Percentiles rank a stretch among this genome's conserved stretches.
Conservation (phyloP, 2,329 filamentous ascomycete species). For the Lachnellula hyalina region DNA sequence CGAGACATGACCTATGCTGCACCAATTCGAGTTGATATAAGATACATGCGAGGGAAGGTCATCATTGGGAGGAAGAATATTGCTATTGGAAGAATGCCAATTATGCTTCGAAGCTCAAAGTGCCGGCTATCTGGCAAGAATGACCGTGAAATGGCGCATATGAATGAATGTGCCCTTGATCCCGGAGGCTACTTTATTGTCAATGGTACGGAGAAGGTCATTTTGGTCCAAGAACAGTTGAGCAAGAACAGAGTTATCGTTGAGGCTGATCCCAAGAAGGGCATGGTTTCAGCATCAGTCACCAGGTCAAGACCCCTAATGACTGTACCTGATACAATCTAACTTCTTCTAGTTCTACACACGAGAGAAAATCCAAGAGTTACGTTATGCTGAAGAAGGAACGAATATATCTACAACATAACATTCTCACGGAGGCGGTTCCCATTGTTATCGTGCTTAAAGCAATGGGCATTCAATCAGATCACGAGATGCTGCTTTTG, state of each 20-base stretch:
- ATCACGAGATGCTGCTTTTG: constrained; percentile 89
- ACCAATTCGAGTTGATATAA: constrained; percentile 87
- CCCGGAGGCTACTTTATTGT: constrained; percentile 98
- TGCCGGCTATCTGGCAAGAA: constrained; percentile 80
- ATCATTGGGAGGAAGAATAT: constrained; percentile 70
- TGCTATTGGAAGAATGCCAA: constrained; percentile 82
- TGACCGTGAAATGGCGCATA: constrained; percentile 80
- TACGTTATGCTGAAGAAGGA: constrained; percentile 95
- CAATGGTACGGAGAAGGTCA: constrained; percentile 96
- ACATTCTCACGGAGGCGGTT: constrained; percentile 87
- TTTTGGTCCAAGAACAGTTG: constrained; percentile 94
- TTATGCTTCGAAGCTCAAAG: constrained; percentile 95
- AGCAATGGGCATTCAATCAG: constrained; percentile 86
- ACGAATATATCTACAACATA: constrained; percentile 82
- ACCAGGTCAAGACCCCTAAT: constrained; percentile 47
- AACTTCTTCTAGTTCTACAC: constrained; percentile 66
- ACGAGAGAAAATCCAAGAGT: constrained; percentile 96
- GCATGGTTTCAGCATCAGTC: constrained; percentile 89
- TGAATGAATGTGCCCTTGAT: constrained; percentile 94
- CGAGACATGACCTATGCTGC: constrained; percentile 98
- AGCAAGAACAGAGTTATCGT: constrained; percentile 99
- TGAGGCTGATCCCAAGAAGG: constrained; percentile 86
- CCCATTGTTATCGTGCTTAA: constrained; percentile 92
- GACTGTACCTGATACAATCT: constrained; percentile 2
- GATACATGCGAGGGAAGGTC: constrained; percentile 78